These are phyloP conservation scores for Filobasidium wieringae DNA, from an alignment of 768 basidiomycete genomes.

Conservation along the genomic window DNA sequence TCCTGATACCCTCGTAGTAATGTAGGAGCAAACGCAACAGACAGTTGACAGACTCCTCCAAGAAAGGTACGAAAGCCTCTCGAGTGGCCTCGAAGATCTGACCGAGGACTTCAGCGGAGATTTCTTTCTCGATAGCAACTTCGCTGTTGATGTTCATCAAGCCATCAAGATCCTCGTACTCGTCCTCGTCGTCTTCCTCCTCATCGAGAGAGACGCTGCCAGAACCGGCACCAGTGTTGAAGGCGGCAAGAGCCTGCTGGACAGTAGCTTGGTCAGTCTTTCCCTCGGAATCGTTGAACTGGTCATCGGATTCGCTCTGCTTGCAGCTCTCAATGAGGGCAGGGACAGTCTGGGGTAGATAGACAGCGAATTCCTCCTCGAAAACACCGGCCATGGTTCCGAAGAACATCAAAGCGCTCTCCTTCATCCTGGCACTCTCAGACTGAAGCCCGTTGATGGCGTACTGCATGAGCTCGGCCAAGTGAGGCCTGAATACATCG, in stretches of 20 bases:
- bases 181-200: conserved; percentile 62
- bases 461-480: conserved; percentile 88
- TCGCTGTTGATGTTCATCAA: conserved; percentile 81
- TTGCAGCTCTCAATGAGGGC: conserved; percentile 68
- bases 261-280: conserved; percentile 42
- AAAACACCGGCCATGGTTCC: conserved; percentile 97
- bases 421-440: conserved; percentile 67
- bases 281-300: conserved; percentile 31
- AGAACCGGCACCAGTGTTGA: conserved; percentile 56
- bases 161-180: conserved; percentile 42
- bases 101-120: conserved; percentile 90
- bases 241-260: conserved; percentile 34
- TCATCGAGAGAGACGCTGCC: conserved; percentile 47
- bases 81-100: conserved; percentile 73
- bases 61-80: conserved; percentile 75
- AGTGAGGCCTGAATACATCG: conserved; percentile 88
- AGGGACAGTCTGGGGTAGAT: conserved; percentile 75
- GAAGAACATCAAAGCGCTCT: conserved; percentile 97
- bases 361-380: conserved; percentile 80
- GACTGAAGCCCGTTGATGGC: conserved; percentile 81
- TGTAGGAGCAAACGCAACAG: conserved; percentile 53
- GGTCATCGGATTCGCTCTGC: conserved; percentile 68
- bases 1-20: conserved; percentile 96
- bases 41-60: conserved; percentile 68
- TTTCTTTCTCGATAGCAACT: conserved; percentile 97